phyloP scores from a whole-genome alignment of 345 rosid genomes.

The Kandelia obovata region DNA sequence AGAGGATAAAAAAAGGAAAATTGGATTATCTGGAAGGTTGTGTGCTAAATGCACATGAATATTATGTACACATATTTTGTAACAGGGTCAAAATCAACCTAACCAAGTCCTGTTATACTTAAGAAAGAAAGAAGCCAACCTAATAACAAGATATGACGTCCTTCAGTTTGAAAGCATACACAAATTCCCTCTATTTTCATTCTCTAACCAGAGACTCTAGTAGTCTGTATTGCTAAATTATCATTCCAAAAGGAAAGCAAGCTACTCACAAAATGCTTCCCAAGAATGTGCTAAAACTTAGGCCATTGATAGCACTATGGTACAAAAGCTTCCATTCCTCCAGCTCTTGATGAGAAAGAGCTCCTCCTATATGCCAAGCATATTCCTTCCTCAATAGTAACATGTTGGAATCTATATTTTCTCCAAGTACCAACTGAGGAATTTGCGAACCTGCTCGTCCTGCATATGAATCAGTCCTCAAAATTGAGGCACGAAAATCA shows the following conservation, averaged over 20 bases:
- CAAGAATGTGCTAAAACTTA: constrained; percentile 82
- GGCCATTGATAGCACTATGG: constrained; percentile 72
- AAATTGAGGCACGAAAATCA: background rate
- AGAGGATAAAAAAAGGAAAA: background rate
- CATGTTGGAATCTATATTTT: constrained; percentile 41
- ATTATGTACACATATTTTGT: background rate
- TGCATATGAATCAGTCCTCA: constrained; percentile 20
- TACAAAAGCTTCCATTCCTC: constrained; percentile 83
- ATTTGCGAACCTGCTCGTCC: constrained; percentile 62
- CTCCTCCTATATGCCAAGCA: constrained; percentile 97
- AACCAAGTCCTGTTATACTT: background rate
- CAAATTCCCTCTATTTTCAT: background rate
- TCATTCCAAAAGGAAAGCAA: constrained; percentile 7
- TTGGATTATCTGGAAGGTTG: background rate
- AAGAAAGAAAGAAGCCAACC: background rate
- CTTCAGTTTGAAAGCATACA: background rate
- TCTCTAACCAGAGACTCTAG: background rate
- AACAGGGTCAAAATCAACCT: constrained; percentile 1
- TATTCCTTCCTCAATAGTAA: constrained; percentile 61
- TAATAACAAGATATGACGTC: background rate
- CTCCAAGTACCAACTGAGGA: constrained; percentile 50
- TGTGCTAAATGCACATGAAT: background rate
- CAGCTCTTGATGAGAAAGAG: constrained; percentile 67
- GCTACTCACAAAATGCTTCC: constrained; percentile 63
- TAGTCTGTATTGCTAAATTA: background rate